Evolutionary conservation across 164 flowering plant genomes (phyloP), one percentile per base, ranked within the genome.

Genomic region (Paratinospora sagittata): DNA sequence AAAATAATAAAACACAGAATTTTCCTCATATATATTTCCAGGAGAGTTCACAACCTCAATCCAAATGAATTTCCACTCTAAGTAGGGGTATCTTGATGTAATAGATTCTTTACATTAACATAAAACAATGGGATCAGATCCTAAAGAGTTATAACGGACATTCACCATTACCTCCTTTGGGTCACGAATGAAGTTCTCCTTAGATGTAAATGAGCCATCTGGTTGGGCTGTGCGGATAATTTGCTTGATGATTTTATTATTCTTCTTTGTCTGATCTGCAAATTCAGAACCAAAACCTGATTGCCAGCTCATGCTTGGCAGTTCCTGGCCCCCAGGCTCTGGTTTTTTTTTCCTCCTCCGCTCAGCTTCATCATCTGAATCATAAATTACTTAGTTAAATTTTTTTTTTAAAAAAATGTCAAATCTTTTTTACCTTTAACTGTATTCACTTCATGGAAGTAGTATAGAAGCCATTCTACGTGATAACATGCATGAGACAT

Each of bases 301-400:
- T 67, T 72, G 84, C 13, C 80, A 66, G 30, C 78, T 79, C 47
- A 71, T 64, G 34, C 77, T 55, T 17, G 21, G 21, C 6, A 75
- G 80, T 66, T 82, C 85, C 63, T 76, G 78, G 33, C 70, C 80
- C 19, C 73, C 43, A 58, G 77, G 63, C 74, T 70, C 82, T 5
- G 73, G 37, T 79, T 82, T 87, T 74, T 88, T 89, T 80, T 94
- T 94, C 82, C 86, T 92, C 76, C 79, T 88, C 73, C 83, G 71
- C 62, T 86, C 90, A 67, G 82, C 77, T 73, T 85, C 92, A 67
- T 87, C 92, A 82, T 88, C 98, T 92, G 82, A 75, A 76, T 9
- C 73, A 76, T 49, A 76, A 64, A 33, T 3, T 11, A 64, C 39
- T 19, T 10, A 27, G 21, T 30, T 34, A 52, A 16, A 52, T 72